Conservation (phyloP, 2,329 filamentous ascomycete genomes). For the Tolypocladium capitatum region DNA sequence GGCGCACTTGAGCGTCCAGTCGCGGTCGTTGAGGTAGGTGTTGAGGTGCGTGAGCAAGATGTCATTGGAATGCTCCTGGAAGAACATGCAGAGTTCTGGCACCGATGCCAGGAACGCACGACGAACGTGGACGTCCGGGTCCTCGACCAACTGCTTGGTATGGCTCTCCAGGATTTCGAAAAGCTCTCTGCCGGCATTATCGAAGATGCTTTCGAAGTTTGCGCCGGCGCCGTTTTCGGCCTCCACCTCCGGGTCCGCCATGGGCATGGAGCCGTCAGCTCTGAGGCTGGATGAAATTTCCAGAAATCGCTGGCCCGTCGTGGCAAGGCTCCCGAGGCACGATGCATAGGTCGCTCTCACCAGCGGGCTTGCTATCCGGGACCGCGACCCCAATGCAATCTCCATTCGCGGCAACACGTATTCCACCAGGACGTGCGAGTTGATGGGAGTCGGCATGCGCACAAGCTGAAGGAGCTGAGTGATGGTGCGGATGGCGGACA, state of each 20-base stretch:
- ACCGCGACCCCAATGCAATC: constrained; percentile 32
- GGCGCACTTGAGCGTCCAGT: constrained; percentile 93
- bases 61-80: constrained; percentile 84
- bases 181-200: constrained; percentile 72
- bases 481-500: constrained; percentile 73
- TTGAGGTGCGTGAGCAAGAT: constrained; percentile 94
- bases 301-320: constrained; percentile 71
- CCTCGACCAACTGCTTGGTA: constrained; percentile 80
- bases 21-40: constrained; percentile 89
- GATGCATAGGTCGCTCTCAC: constrained; percentile 88
- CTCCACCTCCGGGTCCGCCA: constrained; percentile 68
- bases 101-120: constrained; percentile 87
- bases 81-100: constrained; percentile 85
- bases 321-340: constrained; percentile 77
- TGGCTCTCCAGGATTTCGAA: constrained; percentile 75
- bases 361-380: constrained; percentile 43
- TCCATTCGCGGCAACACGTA: constrained; percentile 55
- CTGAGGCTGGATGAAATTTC: constrained; percentile 83
- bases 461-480: constrained; percentile 83
- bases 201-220: constrained; percentile 72
- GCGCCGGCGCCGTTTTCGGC: constrained; percentile 52
- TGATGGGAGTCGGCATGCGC: constrained; percentile 69
- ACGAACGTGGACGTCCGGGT: constrained; percentile 71
- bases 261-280: constrained; percentile 68
- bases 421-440: constrained; percentile 55